phyloP scores from a whole-genome alignment of 768 basidiomycete species.

The Boletus vinaceobasis region DNA sequence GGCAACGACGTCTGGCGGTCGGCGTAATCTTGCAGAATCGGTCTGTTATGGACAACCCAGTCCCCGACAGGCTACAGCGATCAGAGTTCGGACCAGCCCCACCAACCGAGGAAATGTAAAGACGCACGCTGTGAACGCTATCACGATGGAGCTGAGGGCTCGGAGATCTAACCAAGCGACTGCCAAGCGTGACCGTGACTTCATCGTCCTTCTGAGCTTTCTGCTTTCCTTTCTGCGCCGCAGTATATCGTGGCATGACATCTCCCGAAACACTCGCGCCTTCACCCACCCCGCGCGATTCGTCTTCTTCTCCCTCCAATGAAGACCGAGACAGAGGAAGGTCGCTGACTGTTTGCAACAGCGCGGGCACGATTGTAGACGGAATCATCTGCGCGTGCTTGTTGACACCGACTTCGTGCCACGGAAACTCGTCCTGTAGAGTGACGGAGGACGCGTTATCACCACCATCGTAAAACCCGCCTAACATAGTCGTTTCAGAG shows the following conservation, averaged over 20 bases:
- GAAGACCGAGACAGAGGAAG: not conserved
- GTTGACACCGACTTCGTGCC: not conserved
- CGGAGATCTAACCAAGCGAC: not conserved
- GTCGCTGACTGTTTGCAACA: conserved; percentile 10
- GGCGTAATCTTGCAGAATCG: conserved; percentile 26
- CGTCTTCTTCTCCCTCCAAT: not conserved
- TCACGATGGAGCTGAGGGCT: conserved; percentile 1
- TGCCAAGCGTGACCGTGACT: not conserved
- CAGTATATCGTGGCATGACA: conserved; percentile 1
- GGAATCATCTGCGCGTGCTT: conserved; percentile 10
- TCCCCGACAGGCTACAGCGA: conserved; percentile 14
- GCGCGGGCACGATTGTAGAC: conserved; percentile 8
- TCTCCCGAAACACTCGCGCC: not conserved
- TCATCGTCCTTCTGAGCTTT: not conserved
- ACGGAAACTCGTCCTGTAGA: conserved; percentile 6
- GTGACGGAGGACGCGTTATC: conserved; percentile 15
- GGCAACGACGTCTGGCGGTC: conserved; percentile 26
- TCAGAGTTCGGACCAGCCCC: not conserved
- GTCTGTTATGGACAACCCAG: conserved; percentile 24
- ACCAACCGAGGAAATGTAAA: not conserved
- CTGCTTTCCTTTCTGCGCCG: conserved; percentile 16
- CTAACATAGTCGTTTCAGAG: conserved; percentile 1
- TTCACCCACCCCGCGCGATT: not conserved
- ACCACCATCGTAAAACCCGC: not conserved
- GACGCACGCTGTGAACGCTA: conserved; percentile 3